Evolutionary conservation across 345 rosid genomes (phyloP).

Genomic region (Limnanthes douglasii): DNA sequence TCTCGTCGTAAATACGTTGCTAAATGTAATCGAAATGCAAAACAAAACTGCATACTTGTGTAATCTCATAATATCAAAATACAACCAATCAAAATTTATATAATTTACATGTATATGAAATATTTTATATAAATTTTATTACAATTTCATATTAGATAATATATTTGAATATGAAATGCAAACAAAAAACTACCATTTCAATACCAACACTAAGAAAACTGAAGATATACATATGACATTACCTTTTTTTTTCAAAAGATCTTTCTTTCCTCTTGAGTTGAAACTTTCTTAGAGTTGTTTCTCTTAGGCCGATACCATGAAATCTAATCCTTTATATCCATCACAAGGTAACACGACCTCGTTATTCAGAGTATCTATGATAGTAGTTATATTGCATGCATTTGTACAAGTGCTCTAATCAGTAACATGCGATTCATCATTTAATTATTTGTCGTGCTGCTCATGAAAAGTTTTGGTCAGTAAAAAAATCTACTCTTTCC

Average conservation of each 20-base stretch:
- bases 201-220: background rate
- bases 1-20: too few species aligned
- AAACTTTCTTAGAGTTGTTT: conserved; percentile 51
- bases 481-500: conserved; percentile 14
- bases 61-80: too few species aligned
- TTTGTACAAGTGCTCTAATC: conserved; percentile 18
- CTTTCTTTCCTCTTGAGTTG: conserved; percentile 53
- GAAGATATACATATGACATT: background rate
- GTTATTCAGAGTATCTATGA: too few species aligned
- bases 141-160: too few species aligned
- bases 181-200: too few species aligned
- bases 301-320: conserved; percentile 30
- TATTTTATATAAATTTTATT: too few species aligned
- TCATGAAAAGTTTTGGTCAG: conserved; percentile 15
- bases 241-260: conserved; percentile 71
- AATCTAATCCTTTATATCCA: conserved; percentile 14
- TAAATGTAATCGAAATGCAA: too few species aligned
- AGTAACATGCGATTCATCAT: conserved; percentile 8
- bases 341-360: conserved; percentile 2
- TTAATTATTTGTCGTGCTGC: conserved; percentile 15
- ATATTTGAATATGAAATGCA: too few species aligned
- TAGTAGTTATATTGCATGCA: too few species aligned
- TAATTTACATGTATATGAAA: too few species aligned
- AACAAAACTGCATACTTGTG: too few species aligned
- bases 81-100: too few species aligned